Evolutionary conservation across 225 moss, liverwort and hornwort genomes (phyloP).

Genomic region (Ulota crispa): DNA sequence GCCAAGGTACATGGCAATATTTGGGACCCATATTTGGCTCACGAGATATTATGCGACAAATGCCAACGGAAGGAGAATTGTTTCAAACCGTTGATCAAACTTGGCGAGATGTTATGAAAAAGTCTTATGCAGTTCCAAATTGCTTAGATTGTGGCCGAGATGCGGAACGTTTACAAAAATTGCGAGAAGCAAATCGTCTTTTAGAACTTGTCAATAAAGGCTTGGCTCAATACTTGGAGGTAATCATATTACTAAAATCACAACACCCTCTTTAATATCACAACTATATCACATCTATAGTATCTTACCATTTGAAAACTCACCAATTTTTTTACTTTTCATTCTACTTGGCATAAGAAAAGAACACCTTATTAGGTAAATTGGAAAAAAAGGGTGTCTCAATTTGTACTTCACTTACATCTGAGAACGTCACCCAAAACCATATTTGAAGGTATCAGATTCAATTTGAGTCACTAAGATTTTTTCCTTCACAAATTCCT

Average conservation of each 20-base stretch:
- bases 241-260: neutral
- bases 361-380: no score
- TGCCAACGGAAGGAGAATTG: constrained; percentile 86
- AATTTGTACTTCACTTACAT: no score
- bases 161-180: constrained; percentile 57
- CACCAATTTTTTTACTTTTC: no score
- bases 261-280: no score
- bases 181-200: constrained; percentile 76
- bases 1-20: constrained; percentile 95
- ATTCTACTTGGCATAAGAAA: no score
- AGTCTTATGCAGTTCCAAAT: constrained; percentile 62
- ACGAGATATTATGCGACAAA: constrained; percentile 86
- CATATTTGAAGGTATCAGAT: no score
- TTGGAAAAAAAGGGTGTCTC: no score
- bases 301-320: no score
- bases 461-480: no score
- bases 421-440: no score
- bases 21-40: constrained; percentile 91
- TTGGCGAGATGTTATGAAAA: constrained; percentile 94
- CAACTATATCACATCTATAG: no score
- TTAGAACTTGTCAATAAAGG: constrained; percentile 89
- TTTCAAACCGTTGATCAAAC: constrained; percentile 93
- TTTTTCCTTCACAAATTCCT: no score
- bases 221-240: constrained; percentile 84
- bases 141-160: constrained; percentile 75